Evolutionary conservation across 257 asterid genomes (phyloP).

Genomic region (Ajuga chamaepitys): DNA sequence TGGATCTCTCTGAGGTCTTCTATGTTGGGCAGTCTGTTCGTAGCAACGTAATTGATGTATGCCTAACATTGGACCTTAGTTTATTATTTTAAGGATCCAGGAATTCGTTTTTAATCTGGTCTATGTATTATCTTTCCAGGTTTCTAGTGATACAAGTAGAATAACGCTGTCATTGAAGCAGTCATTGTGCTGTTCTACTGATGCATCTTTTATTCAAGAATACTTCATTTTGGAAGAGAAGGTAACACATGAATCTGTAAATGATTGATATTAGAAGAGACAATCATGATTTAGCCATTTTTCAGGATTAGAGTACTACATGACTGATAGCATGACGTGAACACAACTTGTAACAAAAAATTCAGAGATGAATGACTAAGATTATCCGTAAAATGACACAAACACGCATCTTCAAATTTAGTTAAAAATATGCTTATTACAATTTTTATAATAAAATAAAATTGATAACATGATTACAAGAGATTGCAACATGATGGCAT

Average conservation of each 20-base stretch:
- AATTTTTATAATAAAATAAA: no score
- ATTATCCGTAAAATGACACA: no score
- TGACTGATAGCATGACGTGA: no score
- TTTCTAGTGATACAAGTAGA: constrained; percentile 62
- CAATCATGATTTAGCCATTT: neutral
- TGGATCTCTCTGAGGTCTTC: constrained; percentile 65
- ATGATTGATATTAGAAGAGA: neutral
- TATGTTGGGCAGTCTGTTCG: constrained; percentile 90
- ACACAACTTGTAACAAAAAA: no score
- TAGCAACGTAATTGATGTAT: constrained; percentile 70
- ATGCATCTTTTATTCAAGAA: constrained; percentile 84
- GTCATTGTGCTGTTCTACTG: constrained; percentile 69
- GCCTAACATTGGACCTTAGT: constrained; percentile 13
- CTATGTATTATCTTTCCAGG: constrained; percentile 42
- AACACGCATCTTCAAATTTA: no score
- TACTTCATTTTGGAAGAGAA: constrained; percentile 79
- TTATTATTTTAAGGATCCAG: neutral
- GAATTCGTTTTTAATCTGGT: constrained; percentile 5
- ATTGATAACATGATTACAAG: no score
- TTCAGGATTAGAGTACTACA: no score
- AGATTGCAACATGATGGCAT: neutral
- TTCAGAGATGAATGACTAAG: no score
- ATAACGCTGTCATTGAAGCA: constrained; percentile 85
- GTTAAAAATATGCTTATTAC: no score
- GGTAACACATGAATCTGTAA: constrained; percentile 33